A percentile compares a stretch with the other conserved stretches of the same genome.
These are phyloP conservation scores for Geopyxis carbonaria DNA, from an alignment of 495 filamentous ascomycete genomes.

Conservation along the genomic window DNA sequence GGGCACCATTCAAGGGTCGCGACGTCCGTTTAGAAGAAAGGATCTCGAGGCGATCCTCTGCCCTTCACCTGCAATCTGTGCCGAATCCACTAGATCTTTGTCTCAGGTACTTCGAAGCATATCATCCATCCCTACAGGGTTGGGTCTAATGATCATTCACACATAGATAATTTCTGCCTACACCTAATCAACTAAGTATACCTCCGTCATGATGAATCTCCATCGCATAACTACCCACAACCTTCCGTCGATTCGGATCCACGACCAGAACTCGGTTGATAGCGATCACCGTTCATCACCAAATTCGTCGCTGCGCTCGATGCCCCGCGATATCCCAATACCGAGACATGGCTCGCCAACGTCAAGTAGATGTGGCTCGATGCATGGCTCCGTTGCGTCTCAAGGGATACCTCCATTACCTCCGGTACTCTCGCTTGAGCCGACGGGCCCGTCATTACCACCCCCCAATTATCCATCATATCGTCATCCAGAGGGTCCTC, in stretches of 20 bases:
- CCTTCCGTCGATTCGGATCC: conserved; percentile 23
- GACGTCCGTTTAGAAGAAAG: too few species aligned
- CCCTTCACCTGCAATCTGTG: too few species aligned
- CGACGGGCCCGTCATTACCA: conserved; percentile 4
- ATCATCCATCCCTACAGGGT: too few species aligned
- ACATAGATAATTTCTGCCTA: too few species aligned
- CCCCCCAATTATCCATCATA: not conserved
- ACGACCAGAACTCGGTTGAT: conserved; percentile 21
- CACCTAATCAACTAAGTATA: too few species aligned
- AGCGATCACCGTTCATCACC: conserved; percentile 17
- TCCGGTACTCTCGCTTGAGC: too few species aligned
- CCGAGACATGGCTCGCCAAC: conserved; percentile 20
- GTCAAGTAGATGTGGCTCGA: conserved; percentile 18
- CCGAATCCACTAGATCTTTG: too few species aligned
- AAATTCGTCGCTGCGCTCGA: conserved; percentile 19
- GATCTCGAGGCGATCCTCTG: too few species aligned
- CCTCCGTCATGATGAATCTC: conserved; percentile 17
- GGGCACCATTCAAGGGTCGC: too few species aligned
- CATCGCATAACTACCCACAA: conserved; percentile 22
- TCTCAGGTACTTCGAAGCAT: conserved; percentile 6
- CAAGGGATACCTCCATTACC: conserved; percentile 17
- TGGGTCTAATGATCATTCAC: too few species aligned
- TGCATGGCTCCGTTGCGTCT: conserved; percentile 9
- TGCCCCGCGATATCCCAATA: conserved; percentile 24
- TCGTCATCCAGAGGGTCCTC: not conserved